These are phyloP conservation scores for Puccinia triticina DNA, from an alignment of 1,284 basidiomycete species.

Conservation along the genomic window DNA sequence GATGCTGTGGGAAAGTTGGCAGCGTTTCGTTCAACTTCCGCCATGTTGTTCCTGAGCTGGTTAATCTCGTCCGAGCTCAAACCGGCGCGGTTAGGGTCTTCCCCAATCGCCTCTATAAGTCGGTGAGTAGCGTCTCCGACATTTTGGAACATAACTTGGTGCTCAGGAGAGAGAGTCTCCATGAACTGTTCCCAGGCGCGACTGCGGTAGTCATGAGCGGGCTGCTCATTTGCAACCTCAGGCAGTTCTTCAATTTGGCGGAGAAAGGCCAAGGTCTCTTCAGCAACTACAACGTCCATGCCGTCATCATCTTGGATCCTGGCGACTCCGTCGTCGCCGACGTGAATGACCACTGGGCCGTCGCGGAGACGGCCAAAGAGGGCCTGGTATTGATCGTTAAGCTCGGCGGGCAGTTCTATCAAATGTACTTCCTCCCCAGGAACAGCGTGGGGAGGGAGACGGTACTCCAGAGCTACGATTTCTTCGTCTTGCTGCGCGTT, in stretches of 20 bases:
- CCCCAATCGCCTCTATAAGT: background rate
- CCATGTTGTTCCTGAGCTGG: background rate
- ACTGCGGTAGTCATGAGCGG: background rate
- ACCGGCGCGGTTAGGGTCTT: background rate
- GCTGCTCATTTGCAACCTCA: background rate
- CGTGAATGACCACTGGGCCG: background rate
- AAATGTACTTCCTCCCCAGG: background rate
- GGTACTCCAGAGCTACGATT: background rate
- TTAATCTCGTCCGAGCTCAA: background rate
- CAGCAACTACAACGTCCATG: no score
- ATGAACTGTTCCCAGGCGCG: background rate
- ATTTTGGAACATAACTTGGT: background rate
- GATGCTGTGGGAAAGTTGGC: background rate
- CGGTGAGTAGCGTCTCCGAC: background rate
- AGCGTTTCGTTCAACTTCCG: background rate
- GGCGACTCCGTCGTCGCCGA: background rate
- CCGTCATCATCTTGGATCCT: background rate
- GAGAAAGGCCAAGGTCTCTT: no score
- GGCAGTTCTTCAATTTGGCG: background rate
- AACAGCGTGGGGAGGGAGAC: background rate
- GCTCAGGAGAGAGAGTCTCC: background rate
- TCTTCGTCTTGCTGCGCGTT: background rate
- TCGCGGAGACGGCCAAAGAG: background rate
- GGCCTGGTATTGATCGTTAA: background rate
- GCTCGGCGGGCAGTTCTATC: background rate